Conservation (phyloP, 2,329 filamentous ascomycete species). For the Pseudocercospora musae region DNA sequence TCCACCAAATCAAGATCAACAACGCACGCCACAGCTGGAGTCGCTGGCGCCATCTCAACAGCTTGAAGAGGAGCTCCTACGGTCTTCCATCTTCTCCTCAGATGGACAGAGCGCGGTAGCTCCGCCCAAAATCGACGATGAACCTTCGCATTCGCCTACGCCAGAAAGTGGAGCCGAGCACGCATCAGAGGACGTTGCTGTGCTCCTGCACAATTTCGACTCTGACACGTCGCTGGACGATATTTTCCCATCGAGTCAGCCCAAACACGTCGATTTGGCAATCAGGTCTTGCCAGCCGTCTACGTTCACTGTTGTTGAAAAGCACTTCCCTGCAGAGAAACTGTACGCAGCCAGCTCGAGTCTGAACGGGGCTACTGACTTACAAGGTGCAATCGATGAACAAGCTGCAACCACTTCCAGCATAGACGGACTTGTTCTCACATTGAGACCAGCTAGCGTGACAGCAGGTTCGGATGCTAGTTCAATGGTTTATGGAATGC, state of each 20-base stretch:
- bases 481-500: background rate
- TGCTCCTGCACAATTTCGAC: background rate
- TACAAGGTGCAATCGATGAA: background rate
- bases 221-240: background rate
- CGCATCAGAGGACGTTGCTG: background rate
- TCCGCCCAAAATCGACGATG: background rate
- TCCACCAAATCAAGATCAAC: background rate
- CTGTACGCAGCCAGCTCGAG: background rate
- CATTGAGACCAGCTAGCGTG: background rate
- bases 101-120: background rate
- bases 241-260: background rate
- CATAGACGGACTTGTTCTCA: background rate
- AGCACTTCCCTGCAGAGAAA: background rate
- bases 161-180: background rate
- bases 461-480: background rate
- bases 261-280: background rate
- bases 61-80: constrained; percentile 1
- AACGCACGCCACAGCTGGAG: background rate
- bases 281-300: background rate
- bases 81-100: background rate
- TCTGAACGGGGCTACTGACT: background rate
- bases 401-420: background rate
- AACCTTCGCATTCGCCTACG: background rate
- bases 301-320: background rate
- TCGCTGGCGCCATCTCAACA: background rate